Percentiles rank a stretch among this genome's conserved stretches.
These are phyloP conservation scores for Polyplosphaeria fusca DNA, from an alignment of 495 filamentous ascomycete genomes.

Conservation along the genomic window DNA sequence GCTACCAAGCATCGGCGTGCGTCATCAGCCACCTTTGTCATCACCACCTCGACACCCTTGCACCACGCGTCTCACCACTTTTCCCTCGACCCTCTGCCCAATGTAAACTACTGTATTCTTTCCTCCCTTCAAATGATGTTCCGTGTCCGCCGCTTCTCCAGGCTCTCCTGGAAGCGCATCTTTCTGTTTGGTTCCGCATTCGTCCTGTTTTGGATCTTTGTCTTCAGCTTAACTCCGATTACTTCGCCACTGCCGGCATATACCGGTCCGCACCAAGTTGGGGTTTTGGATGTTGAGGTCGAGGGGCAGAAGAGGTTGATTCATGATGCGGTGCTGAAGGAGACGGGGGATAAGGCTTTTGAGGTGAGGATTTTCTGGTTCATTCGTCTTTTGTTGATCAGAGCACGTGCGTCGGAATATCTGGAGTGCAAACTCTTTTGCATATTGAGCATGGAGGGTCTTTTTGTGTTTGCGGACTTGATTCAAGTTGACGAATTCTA, in stretches of 20 bases:
- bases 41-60: not conserved
- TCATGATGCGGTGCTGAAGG: constrained; percentile 29
- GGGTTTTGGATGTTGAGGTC: constrained; percentile 24
- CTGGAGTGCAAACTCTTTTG: not conserved
- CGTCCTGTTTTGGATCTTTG: constrained; percentile 9
- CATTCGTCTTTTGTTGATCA: too few species aligned
- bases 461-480: not conserved
- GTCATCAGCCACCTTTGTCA: not conserved
- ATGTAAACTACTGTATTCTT: not conserved
- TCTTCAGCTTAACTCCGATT: constrained; percentile 15
- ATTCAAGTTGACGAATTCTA: not conserved
- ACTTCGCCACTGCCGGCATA: constrained; percentile 11
- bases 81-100: not conserved
- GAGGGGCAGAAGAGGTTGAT: constrained; percentile 24
- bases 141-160: not conserved
- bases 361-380: constrained; percentile 10
- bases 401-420: too few species aligned
- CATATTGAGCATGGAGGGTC: not conserved
- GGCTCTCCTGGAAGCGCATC: not conserved
- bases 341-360: constrained; percentile 24
- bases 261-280: constrained; percentile 21
- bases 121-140: not conserved
- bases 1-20: not conserved
- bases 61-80: not conserved
- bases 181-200: constrained; percentile 12